Conservation (phyloP, 371 early-diverging fungal genomes). For the Mortierella sp. region DNA sequence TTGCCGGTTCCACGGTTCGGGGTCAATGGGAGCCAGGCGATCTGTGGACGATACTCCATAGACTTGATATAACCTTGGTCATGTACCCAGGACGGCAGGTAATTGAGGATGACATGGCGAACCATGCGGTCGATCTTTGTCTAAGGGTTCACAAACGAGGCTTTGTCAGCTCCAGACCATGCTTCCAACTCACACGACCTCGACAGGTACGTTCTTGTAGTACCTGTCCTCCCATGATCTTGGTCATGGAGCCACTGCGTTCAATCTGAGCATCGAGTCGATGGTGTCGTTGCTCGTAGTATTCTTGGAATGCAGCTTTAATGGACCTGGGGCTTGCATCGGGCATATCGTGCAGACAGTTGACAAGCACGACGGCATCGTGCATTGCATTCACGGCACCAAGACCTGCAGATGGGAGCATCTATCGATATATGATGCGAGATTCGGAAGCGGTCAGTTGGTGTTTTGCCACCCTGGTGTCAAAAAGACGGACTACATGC, state of each 20-base stretch:
- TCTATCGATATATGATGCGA: neutral
- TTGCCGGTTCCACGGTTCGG: neutral
- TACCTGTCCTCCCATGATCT: slow-evolving; percentile 16
- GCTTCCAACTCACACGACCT: no score
- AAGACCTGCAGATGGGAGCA: neutral
- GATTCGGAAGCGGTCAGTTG: neutral
- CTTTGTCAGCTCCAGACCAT: no score
- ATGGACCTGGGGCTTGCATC: neutral
- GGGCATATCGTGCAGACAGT: slow-evolving; percentile 20
- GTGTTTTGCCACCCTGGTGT: neutral
- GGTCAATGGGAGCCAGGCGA: slow-evolving; percentile 6
- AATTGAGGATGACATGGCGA: slow-evolving; percentile 5
- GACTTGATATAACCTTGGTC: neutral
- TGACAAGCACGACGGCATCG: slow-evolving; percentile 33
- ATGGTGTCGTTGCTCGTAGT: slow-evolving; percentile 10
- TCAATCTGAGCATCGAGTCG: slow-evolving; percentile 5
- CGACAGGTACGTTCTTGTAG: no score
- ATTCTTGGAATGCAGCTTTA: slow-evolving; percentile 18
- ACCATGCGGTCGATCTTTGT: slow-evolving; percentile 3
- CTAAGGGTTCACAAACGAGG: neutral
- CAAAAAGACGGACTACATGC: neutral
- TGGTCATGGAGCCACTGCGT: slow-evolving; percentile 10
- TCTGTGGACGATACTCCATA: slow-evolving; percentile 15
- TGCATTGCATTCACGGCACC: slow-evolving; percentile 42
- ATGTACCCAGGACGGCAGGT: slow-evolving; percentile 5